Evolutionary conservation across 2,329 filamentous ascomycete species (phyloP), one percentile per base, ranked within the genome.

Genomic region (Sporothrix schenckii): DNA sequence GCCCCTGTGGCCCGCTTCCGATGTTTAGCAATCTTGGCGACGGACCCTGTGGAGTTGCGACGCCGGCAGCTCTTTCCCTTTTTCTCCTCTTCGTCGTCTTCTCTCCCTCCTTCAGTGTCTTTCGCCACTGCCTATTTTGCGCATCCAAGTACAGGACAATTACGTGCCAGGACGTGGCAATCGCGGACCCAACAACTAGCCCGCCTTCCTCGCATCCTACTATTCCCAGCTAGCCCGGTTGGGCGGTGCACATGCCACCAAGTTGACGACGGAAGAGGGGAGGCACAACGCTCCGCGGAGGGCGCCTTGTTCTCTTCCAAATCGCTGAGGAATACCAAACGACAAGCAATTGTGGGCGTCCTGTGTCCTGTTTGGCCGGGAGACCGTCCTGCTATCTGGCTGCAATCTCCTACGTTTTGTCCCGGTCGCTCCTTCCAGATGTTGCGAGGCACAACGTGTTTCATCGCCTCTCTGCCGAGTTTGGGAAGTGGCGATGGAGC

Each of bases 401-500:
- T 41, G 56, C 54, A 14, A 13, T 30, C 41, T 27, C 50, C 39
- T 16, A 60, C 30, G 49, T 21, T 11, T 52, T 39, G 27, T 47
- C 41, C 30, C n/a, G 11, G 60, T 19, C 54, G 53, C 27, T 39
- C 66, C 34, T 68, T 58, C 66, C 39, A 58, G 50, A 16, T 13
- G 34, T 27, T 41, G 50, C 44, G 41, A 53, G 44, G 21, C 61
- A 70, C 54, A 34, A 56, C 39, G 66, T 27, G 66, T 71, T 71
- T 69, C 70, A 71, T 71, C 70, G 66, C 21, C 70, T 53, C 50
- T 14, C 30, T 58, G 61, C 52, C 69, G 50, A 41, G 68, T 69
- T 69, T 69, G 58, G 68, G 52, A 66, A 70, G 50, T 60, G 54
- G 66, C 66, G 53, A 61, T 30, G 30, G 49, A 44, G 30, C 27